Evolutionary conservation across 805 yeast genomes (phyloP), one percentile per base, ranked within the genome.

Genomic region (Candida sakaeoensis): DNA sequence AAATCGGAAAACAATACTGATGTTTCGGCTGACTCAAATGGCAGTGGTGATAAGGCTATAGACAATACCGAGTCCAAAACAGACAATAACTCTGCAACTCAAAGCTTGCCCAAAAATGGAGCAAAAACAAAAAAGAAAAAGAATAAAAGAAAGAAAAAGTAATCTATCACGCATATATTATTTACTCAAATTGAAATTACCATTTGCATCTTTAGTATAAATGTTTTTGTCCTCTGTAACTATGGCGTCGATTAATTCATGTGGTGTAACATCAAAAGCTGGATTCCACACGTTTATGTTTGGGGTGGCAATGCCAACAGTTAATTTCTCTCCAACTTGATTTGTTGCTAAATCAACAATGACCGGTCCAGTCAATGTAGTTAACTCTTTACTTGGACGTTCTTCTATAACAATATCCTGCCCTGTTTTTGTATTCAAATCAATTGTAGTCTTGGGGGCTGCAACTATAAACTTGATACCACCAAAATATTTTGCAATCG

Each of bases 261-360:
- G 80, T 0, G 96, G 96, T 3, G 98, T 88, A 12, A 93, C 88
- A 55, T 91, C 99, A 54, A 91, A 91, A 0, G 97, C 84, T 1
- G 99, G 99, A 54, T 93, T 93, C 97, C 97, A 91, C 2, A 89
- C 96, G 4, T 72, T 65, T 23, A 90, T 82, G 0, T 83, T 85
- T 2, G 85, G 84, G 3, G 98, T 93, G 1, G 96, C 96, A 42
- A 84, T 75, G 28, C 85, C 84, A 10, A 89, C 84, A 14, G 79
- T 79, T 1, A 74, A 22, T 43, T 68, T 54, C 32, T 61, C 57
- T 41, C 71, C 65, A 41, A 61, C 44, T 12, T 18, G 29, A 36
- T 65, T 49, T 39, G 54, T 34, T 58, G 27, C 63, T 9, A 21
- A 21, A 21, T 21, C 24, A 21, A 21, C 45, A 28, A 57, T 51